A percentile compares a stretch with the other conserved stretches of the same genome.
phyloP scores from a whole-genome alignment of 2,329 filamentous ascomycete genomes.

The Penicillium sp. region DNA sequence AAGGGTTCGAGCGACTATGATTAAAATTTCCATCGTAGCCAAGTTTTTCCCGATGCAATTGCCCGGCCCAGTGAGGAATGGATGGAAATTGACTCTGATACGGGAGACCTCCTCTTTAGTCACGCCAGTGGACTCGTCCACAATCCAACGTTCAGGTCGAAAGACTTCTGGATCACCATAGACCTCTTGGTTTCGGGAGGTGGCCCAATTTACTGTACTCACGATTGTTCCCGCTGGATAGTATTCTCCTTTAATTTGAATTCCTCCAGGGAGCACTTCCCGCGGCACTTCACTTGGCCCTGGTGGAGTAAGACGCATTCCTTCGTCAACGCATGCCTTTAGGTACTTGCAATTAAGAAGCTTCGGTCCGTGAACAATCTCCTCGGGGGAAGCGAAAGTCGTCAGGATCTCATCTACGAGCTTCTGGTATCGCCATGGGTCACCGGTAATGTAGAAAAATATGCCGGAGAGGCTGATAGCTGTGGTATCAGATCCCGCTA shows the following conservation, averaged over 20 bases:
- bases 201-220: neutral
- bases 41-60: neutral
- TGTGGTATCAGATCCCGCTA: conserved; percentile 8
- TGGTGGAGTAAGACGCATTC: neutral
- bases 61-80: neutral
- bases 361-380: neutral
- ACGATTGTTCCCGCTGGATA: neutral
- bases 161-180: neutral
- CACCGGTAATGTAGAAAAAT: conserved; percentile 2
- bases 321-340: neutral
- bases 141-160: conserved; percentile 4
- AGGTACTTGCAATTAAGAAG: neutral
- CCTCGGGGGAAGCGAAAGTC: neutral
- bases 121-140: neutral
- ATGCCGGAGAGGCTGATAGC: neutral
- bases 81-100: neutral
- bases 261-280: neutral
- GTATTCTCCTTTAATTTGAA: neutral
- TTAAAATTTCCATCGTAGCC: neutral
- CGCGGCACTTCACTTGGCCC: neutral
- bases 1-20: neutral
- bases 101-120: neutral
- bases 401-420: neutral
- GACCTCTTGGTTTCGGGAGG: neutral
- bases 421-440: neutral